Evolutionary conservation across 495 filamentous ascomycete genomes (phyloP), one percentile per base, ranked within the genome.

Genomic region (Hypoxylon cercidicola): DNA sequence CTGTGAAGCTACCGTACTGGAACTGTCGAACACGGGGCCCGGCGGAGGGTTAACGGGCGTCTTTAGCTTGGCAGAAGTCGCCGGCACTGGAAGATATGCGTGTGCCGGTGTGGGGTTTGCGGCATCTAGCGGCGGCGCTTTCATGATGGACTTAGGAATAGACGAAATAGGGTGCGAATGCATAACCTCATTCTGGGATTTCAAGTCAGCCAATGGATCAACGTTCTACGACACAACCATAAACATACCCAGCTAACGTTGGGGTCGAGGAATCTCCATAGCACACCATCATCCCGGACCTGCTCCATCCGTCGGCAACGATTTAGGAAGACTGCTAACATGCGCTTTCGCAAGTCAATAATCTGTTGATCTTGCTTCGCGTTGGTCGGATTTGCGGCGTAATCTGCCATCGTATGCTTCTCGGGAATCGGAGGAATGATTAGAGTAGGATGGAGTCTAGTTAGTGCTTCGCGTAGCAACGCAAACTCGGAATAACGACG

Each of bases 361-460:
- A 97, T 98, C 60, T 91, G 89, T 28, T 90, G 88, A 74, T 99
- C 96, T 77, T 98, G 95, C 76, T 97, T 99, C 23, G 95, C 95
- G 73, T 93, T 97, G 25, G 95, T 97, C 0, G 95, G 95, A 65
- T 97, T 97, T 16, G 96, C 93, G 20, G 95, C 95, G 74, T 99
- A 99, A 72, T 99, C 95, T 46, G 95, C 94, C 89, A 98, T 94
- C 52, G 92, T 93, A 73, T 98, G 95, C 75, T 99, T 99, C 78
- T 99, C 95, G 8, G 95, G 95, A 64, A 99, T 99, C 1, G 95
- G 95, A 0, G 95, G 95, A 51, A 99, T 90, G 62, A 99, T 88
- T 32, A 98, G 85, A 2, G 95, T 97, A 1, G 95, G 95, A 68
- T 98, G 96, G 55, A 99, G 81, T 60, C 90, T 89, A 18, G 93